Conservation (phyloP, 305 asterid species). For the Ajuga reptans region DNA sequence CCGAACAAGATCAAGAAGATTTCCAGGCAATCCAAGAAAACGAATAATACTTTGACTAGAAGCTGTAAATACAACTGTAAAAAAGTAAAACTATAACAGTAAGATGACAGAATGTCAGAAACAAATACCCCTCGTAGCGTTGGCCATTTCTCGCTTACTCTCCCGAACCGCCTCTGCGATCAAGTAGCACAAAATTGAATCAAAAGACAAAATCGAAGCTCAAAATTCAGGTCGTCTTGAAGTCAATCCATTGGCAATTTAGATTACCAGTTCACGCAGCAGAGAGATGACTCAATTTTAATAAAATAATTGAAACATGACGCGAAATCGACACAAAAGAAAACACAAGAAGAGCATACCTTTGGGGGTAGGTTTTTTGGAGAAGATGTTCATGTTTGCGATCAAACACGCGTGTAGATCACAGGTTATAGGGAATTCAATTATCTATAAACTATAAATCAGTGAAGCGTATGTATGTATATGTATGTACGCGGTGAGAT, state of each 20-base stretch:
- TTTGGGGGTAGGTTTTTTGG: conserved; percentile 62
- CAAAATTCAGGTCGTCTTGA: not conserved
- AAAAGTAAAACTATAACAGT: too few relatives aligned
- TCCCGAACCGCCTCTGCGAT: conserved; percentile 58
- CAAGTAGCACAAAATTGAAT: conserved; percentile 3
- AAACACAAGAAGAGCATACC: conserved; percentile 28
- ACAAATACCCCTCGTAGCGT: conserved; percentile 56
- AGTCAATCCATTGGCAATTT: conserved; percentile 23
- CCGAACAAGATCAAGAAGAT: too few relatives aligned
- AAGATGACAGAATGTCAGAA: too few relatives aligned
- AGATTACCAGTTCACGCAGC: not conserved
- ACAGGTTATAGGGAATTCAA: not conserved
- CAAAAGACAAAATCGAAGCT: not conserved
- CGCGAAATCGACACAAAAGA: not conserved
- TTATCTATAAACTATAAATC: too few relatives aligned
- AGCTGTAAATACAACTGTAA: too few relatives aligned
- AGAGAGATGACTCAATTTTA: not conserved
- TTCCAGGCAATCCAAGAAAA: too few relatives aligned
- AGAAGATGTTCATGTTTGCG: conserved; percentile 49
- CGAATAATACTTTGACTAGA: too few relatives aligned
- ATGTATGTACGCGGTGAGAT: too few relatives aligned
- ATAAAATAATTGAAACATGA: too few relatives aligned
- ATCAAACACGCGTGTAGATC: not conserved
- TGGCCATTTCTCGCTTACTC: conserved; percentile 58
- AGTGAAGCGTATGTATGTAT: too few relatives aligned